Conservation (phyloP, 768 basidiomycete genomes). For the Grammothele lineata region DNA sequence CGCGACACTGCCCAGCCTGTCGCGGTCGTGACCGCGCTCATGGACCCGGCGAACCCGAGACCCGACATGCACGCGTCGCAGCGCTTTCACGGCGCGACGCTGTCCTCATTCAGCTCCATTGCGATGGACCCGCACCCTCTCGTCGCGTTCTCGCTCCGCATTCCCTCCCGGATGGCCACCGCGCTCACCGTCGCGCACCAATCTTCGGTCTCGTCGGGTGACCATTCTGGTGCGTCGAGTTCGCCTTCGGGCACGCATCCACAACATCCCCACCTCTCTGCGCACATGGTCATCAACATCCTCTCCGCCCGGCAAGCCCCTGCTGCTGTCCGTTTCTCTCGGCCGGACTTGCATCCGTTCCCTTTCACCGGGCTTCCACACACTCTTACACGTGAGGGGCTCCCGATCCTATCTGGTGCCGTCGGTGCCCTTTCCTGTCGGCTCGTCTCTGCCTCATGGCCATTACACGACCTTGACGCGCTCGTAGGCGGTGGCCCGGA, state of each 20-base stretch:
- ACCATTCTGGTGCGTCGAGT: neutral
- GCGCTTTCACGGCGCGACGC: constrained; percentile 81
- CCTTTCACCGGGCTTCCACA: constrained; percentile 48
- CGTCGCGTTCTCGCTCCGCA: constrained; percentile 83
- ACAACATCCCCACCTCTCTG: constrained; percentile 1
- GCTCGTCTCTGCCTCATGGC: constrained; percentile 56
- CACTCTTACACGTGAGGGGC: constrained; percentile 43
- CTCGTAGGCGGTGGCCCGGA: constrained; percentile 24
- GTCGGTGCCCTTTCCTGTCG: constrained; percentile 74
- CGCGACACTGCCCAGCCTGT: constrained; percentile 82
- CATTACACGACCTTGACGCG: constrained; percentile 51
- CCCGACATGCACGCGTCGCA: neutral
- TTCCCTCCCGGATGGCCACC: constrained; percentile 84
- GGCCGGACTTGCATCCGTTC: constrained; percentile 60
- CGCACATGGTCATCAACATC: constrained; percentile 75
- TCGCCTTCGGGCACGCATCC: too few relatives aligned
- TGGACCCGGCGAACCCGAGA: constrained; percentile 31
- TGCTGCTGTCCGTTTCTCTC: constrained; percentile 66
- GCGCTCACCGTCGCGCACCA: constrained; percentile 38
- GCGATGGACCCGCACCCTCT: constrained; percentile 86
- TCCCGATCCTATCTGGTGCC: constrained; percentile 54
- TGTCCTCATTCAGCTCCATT: constrained; percentile 91
- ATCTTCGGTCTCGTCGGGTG: too few relatives aligned
- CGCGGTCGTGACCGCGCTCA: constrained; percentile 73
- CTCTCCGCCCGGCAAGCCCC: constrained; percentile 64